Conservation (phyloP, 139 green algal species). For the Eudorina sp. region DNA sequence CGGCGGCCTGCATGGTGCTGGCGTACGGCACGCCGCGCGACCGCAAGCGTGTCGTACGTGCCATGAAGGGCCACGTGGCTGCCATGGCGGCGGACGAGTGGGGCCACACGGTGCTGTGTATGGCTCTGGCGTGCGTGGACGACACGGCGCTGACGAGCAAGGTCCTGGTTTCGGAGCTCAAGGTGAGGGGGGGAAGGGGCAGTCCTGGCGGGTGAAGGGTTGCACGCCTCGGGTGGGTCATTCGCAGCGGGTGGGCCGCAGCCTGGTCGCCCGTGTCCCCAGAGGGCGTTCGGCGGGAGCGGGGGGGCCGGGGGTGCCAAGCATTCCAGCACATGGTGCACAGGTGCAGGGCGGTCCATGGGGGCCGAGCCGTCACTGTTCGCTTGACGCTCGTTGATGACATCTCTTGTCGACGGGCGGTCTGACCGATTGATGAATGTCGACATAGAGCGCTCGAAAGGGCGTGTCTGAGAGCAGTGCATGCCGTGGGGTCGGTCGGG, state of each 20-base stretch:
- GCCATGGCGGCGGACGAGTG: constrained; percentile 86
- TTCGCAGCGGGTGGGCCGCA: no score
- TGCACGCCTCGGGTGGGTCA: no score
- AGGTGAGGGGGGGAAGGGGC: constrained; percentile 53
- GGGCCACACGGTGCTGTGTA: constrained; percentile 80
- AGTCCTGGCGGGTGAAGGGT: no score
- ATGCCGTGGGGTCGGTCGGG: no score
- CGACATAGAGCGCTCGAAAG: constrained; percentile 60
- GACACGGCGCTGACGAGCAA: constrained; percentile 90
- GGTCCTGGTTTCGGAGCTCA: constrained; percentile 78
- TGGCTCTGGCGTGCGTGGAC: constrained; percentile 81
- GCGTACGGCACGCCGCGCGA: constrained; percentile 83
- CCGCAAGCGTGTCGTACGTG: constrained; percentile 85
- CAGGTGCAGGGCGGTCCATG: no score
- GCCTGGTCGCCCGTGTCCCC: no score
- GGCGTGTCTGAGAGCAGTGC: constrained; percentile 71
- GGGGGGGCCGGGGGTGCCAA: no score
- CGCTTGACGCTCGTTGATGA: constrained; percentile 73
- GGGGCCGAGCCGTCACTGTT: no score
- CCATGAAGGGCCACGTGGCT: constrained; percentile 78
- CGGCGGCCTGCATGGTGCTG: constrained; percentile 79
- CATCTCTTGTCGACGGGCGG: constrained; percentile 82
- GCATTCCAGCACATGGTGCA: no score
- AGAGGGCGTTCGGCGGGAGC: no score
- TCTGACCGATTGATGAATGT: constrained; percentile 85